Evolutionary conservation across 306 rosid genomes (phyloP).

Genomic region (Lathyrus oleraceus): DNA sequence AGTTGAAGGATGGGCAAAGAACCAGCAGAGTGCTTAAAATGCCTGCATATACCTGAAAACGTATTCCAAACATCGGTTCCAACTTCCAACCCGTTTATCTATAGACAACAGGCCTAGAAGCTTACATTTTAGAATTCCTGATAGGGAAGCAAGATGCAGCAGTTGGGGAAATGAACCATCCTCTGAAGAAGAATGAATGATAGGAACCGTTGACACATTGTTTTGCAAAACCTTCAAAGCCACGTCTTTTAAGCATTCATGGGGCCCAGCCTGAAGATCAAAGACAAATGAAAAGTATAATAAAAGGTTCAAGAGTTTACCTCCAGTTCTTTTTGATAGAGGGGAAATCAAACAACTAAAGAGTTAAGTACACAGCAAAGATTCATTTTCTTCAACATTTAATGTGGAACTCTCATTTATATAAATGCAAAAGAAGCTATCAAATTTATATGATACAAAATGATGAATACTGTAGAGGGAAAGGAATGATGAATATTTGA

Average conservation of each 20-base stretch:
- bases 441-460: constrained; percentile 20
- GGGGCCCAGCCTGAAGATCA: constrained; percentile 67
- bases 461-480: constrained; percentile 5
- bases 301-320: constrained; percentile 10
- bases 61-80: constrained; percentile 45
- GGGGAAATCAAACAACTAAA: constrained; percentile 17
- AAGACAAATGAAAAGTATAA: constrained; percentile 30
- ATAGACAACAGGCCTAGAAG: constrained; percentile 27
- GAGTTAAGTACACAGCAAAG: constrained; percentile 22
- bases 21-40: constrained; percentile 65
- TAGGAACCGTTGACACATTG: constrained; percentile 71
- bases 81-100: constrained; percentile 37
- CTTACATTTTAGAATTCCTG: constrained; percentile 75
- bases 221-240: constrained; percentile 73
- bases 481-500: constrained; percentile 1
- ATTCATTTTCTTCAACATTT: constrained; percentile 28
- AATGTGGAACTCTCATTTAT: constrained; percentile 7
- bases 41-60: constrained; percentile 80
- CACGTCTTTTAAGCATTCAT: constrained; percentile 69
- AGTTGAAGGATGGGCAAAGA: constrained; percentile 81
- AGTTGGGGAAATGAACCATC: constrained; percentile 70
- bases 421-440: constrained; percentile 19
- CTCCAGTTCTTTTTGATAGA: constrained; percentile 19
- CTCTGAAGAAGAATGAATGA: constrained; percentile 54
- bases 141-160: constrained; percentile 72